These are phyloP conservation scores for Sutorius eximius DNA, from an alignment of 1,284 basidiomycete genomes.

Conservation along the genomic window DNA sequence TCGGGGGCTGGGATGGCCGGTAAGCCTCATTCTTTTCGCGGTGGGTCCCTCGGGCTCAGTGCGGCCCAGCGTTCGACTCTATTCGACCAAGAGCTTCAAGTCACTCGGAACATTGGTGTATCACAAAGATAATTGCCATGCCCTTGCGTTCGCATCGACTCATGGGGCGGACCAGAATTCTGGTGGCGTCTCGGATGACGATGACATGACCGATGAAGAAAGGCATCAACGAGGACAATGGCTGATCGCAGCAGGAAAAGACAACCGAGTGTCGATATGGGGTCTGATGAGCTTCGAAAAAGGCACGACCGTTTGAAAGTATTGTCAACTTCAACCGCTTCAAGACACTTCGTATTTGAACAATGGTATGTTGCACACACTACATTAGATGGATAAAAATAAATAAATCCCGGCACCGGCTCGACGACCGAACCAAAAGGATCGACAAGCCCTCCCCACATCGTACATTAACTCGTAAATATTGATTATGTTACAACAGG, in stretches of 20 bases:
- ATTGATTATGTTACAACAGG: conserved; percentile 40
- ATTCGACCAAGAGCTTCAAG: conserved; percentile 74
- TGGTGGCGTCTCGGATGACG: conserved; percentile 26
- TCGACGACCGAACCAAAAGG: neutral
- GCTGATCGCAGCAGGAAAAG: conserved; percentile 74
- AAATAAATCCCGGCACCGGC: conserved; percentile 4
- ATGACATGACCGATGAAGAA: conserved; percentile 54
- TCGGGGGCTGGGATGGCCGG: conserved; percentile 90
- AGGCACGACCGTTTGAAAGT: neutral
- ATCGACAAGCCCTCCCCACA: neutral
- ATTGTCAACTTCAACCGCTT: neutral
- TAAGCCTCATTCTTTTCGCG: conserved; percentile 38
- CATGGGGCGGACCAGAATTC: conserved; percentile 1
- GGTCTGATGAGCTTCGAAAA: conserved; percentile 67
- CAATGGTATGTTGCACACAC: conserved; percentile 8
- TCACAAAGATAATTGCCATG: conserved; percentile 75
- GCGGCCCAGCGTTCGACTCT: conserved; percentile 65
- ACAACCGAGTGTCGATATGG: conserved; percentile 79
- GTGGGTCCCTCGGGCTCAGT: neutral
- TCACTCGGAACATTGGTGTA: conserved; percentile 76
- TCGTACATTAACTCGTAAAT: conserved; percentile 2
- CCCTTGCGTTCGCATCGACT: conserved; percentile 60
- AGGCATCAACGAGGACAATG: conserved; percentile 56
- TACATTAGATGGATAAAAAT: conserved; percentile 24
- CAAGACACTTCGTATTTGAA: neutral